Evolutionary conservation across 768 basidiomycete species (phyloP).

Genomic region (Calocybe indica): DNA sequence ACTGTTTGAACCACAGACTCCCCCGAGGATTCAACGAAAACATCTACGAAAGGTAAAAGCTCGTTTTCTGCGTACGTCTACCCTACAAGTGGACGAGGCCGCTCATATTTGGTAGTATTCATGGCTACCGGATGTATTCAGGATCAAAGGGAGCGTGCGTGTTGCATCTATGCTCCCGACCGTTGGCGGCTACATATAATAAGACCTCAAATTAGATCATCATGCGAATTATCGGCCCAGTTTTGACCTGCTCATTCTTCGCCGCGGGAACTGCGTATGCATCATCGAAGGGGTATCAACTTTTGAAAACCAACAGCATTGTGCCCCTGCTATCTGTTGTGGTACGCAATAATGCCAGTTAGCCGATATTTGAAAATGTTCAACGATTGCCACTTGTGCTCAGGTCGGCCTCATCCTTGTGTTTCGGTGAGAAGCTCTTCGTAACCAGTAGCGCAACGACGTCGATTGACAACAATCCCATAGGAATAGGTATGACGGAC

Average conservation of each 20-base stretch:
- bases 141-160: conserved; percentile 77
- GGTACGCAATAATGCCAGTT: conserved; percentile 37
- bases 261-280: conserved; percentile 57
- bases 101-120: conserved; percentile 49
- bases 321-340: conserved; percentile 88
- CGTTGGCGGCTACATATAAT: not conserved
- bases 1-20: conserved; percentile 12
- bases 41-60: conserved; percentile 43
- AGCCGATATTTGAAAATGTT: conserved; percentile 4
- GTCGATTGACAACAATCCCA: too few species aligned
- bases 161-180: not conserved
- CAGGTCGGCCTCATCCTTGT: conserved; percentile 88
- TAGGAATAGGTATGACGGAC: too few species aligned
- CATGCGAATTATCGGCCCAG: conserved; percentile 68
- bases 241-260: conserved; percentile 78
- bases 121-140: conserved; percentile 85
- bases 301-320: conserved; percentile 76
- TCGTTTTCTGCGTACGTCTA: not conserved
- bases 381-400: not conserved
- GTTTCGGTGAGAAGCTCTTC: conserved; percentile 37
- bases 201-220: conserved; percentile 47
- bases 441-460: too few species aligned
- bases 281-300: conserved; percentile 46
- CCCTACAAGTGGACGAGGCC: not conserved
- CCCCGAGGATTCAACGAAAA: conserved; percentile 43